Evolutionary conservation across 2,329 filamentous ascomycete genomes (phyloP), one percentile per base, ranked within the genome.

Genomic region (Colletotrichum trifolii): DNA sequence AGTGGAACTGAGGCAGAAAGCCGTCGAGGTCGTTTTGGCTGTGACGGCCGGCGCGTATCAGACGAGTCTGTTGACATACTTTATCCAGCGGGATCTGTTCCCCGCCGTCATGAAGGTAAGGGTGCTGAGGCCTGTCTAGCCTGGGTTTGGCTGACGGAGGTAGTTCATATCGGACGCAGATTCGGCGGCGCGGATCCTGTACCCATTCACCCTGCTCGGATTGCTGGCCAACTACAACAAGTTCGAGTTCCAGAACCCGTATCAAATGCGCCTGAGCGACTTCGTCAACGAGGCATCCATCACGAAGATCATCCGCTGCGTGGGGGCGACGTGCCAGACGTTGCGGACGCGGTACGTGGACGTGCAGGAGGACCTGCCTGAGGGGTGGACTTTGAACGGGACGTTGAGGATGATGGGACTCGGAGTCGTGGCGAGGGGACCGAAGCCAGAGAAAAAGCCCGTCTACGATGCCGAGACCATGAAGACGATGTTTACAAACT

Each of bases 151-250:
- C 33, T 46, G 8, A 39, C 12, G 15, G 10, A 13, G 34, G 0
- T 69, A 94, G 92, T 92, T 94, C 74, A 88, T 96, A 65, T 91
- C 96, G 80, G 93, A 97, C 69, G 86, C 89, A 48, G 89, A 93
- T 66, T 84, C 85, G 33, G 82, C 87, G 39, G 80, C 83, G 15
- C 83, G 85, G 72, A 87, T 87, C 63, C 86, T 93, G 47, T 87
- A 92, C 64, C 91, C 95, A 0, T 94, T 97, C 70, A 87, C 91
- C 12, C 85, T 98, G 9, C 84, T 97, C 17, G 95, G 95, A 11
- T 84, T 98, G 4, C 82, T 99, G 57, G 92, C 93, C 69, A 99
- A 98, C 79, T 98, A 98, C 85, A 98, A 99, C 85, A 99, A 98
- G 77, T 99, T 99, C 73, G 96, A 99, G 77, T 95, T 96, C 62